Percentiles rank a stretch among this genome's conserved stretches.
Conservation (phyloP, 164 flowering plant species). For the Vitis cinerea region DNA sequence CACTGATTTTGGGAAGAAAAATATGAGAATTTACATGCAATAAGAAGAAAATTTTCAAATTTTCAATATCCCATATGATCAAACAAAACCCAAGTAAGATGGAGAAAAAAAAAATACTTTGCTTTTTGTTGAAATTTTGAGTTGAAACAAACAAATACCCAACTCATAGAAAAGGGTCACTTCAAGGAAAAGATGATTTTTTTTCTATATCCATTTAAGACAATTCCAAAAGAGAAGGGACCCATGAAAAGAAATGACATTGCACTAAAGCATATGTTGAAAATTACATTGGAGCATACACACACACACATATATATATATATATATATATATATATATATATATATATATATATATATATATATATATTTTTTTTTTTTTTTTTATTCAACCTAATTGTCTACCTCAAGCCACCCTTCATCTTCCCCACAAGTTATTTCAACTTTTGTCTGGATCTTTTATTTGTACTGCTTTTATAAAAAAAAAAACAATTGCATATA, state of each 20-base stretch:
- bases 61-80: no score
- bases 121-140: no score
- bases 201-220: conserved; percentile 21
- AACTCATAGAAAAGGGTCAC: conserved; percentile 16
- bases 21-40: not conserved
- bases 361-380: conserved; percentile 5
- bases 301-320: no score
- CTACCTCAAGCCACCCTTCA: conserved; percentile 15
- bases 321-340: not conserved
- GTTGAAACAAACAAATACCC: not conserved
- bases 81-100: no score
- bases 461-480: no score
- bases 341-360: not conserved
- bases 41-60: not conserved
- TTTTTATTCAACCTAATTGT: conserved; percentile 7
- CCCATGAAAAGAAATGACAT: conserved; percentile 29
- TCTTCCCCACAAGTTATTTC: conserved; percentile 10
- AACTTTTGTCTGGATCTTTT: no score
- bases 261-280: conserved; percentile 21
- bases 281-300: conserved; percentile 18
- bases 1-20: not conserved
- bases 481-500: no score
- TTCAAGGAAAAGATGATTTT: conserved; percentile 9
- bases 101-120: not conserved
- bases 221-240: conserved; percentile 18